Evolutionary conservation across 306 rosid species (phyloP), one percentile per base, ranked within the genome.

Genomic region (Trifolium fragiferum): DNA sequence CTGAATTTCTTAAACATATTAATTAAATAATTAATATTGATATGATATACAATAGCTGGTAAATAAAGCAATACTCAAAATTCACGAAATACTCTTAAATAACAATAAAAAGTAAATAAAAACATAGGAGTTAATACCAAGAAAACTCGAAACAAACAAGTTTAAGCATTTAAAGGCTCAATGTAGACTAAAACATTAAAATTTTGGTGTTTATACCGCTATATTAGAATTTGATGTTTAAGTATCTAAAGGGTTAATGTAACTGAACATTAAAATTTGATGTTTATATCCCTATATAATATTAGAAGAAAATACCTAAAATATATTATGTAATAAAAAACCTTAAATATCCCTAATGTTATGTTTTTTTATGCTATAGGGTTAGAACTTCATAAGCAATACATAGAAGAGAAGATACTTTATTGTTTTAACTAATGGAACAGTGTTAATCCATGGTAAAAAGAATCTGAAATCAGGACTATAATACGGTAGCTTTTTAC

Each of bases 391-490:
- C 49, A 18, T 63, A 25, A 27, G 33, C 76, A 23, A 3, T 47
- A 23, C 12, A 53, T 53, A 53, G 51, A 61, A 78, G 49, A 46
- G 19, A n/a, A 30, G 32, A 53, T 40, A 10, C 9, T 60, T 25
- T 27, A 27, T 23, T 49, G 23, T 61, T 71, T 38, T 70, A 47
- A 62, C 55, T 62, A 64, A 15, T 58, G 14, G 7, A 7, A 40
- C 35, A 37, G 1, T 13, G 73, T 54, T 6, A 9, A 55, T 15
- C 18, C 15, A 43, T 60, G 61, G 44, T 72, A 41, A 19, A 64
- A 64, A 41, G 73, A 41, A 66, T 66, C 53, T 12, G 16, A 44
- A 79, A 72, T 79, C 46, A 55, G 46, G 32, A 37, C 35, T 65
- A n/a, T 32, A 54, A 27, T 64, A 27, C 59, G 47, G 71, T 23